These are phyloP conservation scores for Zanthoxylum bungeanum DNA, from an alignment of 345 rosid species.

Conservation along the genomic window DNA sequence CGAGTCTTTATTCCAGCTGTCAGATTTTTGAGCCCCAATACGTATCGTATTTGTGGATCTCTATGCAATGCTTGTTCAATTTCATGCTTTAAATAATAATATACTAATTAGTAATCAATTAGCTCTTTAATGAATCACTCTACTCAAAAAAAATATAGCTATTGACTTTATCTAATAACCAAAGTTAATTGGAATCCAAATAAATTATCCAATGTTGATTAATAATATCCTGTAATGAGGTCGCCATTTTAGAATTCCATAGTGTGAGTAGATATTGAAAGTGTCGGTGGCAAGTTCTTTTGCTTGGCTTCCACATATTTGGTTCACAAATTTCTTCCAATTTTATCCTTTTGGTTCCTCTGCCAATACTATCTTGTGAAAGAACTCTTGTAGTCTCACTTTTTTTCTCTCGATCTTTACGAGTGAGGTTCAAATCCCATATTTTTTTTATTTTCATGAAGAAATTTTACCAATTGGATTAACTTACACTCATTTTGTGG, in stretches of 20 bases:
- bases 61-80: neutral
- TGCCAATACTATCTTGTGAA: neutral
- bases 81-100: neutral
- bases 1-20: too few relatives aligned
- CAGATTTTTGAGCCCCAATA: too few relatives aligned
- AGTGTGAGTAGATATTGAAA: neutral
- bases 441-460: too few relatives aligned
- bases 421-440: too few relatives aligned
- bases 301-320: neutral
- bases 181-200: neutral
- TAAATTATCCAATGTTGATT: neutral
- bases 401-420: too few relatives aligned
- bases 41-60: constrained; percentile 13
- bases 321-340: neutral
- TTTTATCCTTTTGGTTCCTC: neutral
- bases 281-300: constrained; percentile 15
- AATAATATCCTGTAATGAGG: neutral
- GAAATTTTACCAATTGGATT: too few relatives aligned
- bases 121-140: neutral
- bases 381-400: too few relatives aligned
- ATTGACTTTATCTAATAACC: too few relatives aligned
- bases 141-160: neutral
- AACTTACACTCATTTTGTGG: too few relatives aligned
- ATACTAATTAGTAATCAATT: neutral
- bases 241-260: neutral